phyloP scores from a whole-genome alignment of 352 stramenopile species.

The Globisporangium apiculatum region DNA sequence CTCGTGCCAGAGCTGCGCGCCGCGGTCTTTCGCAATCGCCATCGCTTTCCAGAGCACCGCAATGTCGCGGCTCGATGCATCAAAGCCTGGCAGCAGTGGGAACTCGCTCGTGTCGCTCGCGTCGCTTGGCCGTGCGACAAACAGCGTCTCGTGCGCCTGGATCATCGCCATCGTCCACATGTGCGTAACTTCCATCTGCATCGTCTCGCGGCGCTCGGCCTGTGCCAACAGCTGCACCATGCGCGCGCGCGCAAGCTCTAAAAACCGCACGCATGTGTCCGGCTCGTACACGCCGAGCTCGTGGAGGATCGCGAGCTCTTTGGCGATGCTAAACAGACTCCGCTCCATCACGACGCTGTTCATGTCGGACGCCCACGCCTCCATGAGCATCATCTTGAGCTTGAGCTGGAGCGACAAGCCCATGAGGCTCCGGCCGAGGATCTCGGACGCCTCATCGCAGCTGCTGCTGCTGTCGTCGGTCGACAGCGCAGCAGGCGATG shows the following conservation, averaged over 20 bases:
- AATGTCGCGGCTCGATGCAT: slow-evolving; percentile 60
- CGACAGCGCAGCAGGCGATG: slow-evolving; percentile 7
- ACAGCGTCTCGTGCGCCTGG: slow-evolving; percentile 49
- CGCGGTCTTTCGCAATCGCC: slow-evolving; percentile 66
- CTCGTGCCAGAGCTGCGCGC: slow-evolving; percentile 79
- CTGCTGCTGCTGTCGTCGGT: slow-evolving; percentile 10
- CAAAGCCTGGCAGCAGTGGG: slow-evolving; percentile 51
- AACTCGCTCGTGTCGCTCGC: slow-evolving; percentile 48
- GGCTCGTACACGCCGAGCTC: slow-evolving; percentile 69
- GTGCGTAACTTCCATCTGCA: slow-evolving; percentile 57
- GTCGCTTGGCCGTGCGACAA: slow-evolving; percentile 8
- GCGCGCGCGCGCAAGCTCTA: slow-evolving; percentile 58
- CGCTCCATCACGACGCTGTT: slow-evolving; percentile 85
- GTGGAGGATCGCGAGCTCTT: slow-evolving; percentile 74
- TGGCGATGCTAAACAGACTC: slow-evolving; percentile 75
- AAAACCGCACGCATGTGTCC: slow-evolving; percentile 69
- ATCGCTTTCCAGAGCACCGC: slow-evolving; percentile 80
- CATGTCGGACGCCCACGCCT: slow-evolving; percentile 80
- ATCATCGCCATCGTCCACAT: slow-evolving; percentile 77
- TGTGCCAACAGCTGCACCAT: slow-evolving; percentile 59
- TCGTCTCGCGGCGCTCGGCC: slow-evolving; percentile 46
- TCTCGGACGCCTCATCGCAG: slow-evolving; percentile 22
- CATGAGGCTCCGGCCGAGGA: slow-evolving; percentile 62
- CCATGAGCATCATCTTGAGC: slow-evolving; percentile 80
- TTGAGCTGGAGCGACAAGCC: slow-evolving; percentile 75